These are phyloP conservation scores for Lipomyces yamanashiensis DNA, from an alignment of 805 yeast genomes.

Conservation along the genomic window DNA sequence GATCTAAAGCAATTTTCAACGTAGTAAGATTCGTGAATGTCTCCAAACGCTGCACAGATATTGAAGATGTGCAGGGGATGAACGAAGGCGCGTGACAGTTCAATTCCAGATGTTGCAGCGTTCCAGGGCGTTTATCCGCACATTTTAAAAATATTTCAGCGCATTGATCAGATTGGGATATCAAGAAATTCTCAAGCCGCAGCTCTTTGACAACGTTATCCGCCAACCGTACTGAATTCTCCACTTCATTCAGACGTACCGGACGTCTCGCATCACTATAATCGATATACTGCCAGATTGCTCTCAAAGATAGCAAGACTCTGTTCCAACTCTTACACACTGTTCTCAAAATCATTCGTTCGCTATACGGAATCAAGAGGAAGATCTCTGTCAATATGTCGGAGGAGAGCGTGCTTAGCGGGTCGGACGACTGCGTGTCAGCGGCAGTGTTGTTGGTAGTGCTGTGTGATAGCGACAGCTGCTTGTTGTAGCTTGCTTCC, in stretches of 20 bases:
- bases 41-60: background rate
- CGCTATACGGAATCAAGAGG: slow-evolving; percentile 7
- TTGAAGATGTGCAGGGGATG: background rate
- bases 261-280: slow-evolving; percentile 16
- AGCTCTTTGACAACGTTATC: background rate
- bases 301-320: background rate
- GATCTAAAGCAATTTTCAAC: slow-evolving; percentile 14
- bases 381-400: slow-evolving; percentile 4
- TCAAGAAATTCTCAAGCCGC: background rate
- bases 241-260: background rate
- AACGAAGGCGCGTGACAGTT: slow-evolving; percentile 5
- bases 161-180: background rate
- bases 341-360: background rate
- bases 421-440: background rate
- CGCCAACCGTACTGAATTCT: background rate
- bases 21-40: slow-evolving; percentile 3
- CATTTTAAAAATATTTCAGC: background rate
- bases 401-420: background rate
- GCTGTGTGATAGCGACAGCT: background rate
- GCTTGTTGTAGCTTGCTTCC: background rate
- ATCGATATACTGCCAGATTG: slow-evolving; percentile 17
- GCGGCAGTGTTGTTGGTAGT: background rate
- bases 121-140: background rate
- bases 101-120: slow-evolving; percentile 7
- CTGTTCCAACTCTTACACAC: slow-evolving; percentile 15